These are phyloP conservation scores for Dothistroma pini DNA, from an alignment of 2,329 filamentous ascomycete genomes.

Conservation along the genomic window DNA sequence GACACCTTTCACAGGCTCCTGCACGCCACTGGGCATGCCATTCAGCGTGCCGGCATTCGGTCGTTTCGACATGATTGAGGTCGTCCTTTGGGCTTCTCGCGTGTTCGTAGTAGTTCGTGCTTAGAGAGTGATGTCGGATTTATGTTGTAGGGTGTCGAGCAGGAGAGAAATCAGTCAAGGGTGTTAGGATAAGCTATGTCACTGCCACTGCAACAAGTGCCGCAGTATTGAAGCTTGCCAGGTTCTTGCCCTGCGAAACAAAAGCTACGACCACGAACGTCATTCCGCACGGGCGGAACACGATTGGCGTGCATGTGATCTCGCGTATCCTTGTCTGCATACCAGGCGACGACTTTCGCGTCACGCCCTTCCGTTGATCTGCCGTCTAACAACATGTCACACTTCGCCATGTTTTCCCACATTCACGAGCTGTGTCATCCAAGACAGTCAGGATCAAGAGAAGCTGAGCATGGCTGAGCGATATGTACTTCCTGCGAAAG, in stretches of 20 bases:
- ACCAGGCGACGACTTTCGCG: not conserved
- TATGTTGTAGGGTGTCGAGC: too few relatives aligned
- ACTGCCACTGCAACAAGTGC: not conserved
- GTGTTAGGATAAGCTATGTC: not conserved
- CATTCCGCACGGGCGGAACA: not conserved
- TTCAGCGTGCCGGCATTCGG: constrained; percentile 28
- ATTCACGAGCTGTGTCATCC: too few relatives aligned
- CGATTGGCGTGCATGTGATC: not conserved
- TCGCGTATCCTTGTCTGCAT: not conserved
- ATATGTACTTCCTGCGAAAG: constrained; percentile 36
- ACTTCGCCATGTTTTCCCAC: not conserved
- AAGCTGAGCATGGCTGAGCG: not conserved
- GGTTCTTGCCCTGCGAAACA: not conserved
- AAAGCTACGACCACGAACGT: not conserved
- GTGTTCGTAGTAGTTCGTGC: not conserved
- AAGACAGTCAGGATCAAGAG: too few relatives aligned
- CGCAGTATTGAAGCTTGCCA: constrained; percentile 5
- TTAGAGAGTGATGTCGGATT: too few relatives aligned
- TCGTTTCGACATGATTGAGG: constrained; percentile 60
- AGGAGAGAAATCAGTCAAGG: not conserved
- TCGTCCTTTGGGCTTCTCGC: not conserved
- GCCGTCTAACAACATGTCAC: not conserved
- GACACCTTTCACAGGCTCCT: constrained; percentile 30
- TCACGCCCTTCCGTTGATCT: not conserved
- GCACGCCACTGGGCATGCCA: constrained; percentile 48